phyloP scores from a whole-genome alignment of 2,329 filamentous ascomycete species.

The Grosmannia penicillata region DNA sequence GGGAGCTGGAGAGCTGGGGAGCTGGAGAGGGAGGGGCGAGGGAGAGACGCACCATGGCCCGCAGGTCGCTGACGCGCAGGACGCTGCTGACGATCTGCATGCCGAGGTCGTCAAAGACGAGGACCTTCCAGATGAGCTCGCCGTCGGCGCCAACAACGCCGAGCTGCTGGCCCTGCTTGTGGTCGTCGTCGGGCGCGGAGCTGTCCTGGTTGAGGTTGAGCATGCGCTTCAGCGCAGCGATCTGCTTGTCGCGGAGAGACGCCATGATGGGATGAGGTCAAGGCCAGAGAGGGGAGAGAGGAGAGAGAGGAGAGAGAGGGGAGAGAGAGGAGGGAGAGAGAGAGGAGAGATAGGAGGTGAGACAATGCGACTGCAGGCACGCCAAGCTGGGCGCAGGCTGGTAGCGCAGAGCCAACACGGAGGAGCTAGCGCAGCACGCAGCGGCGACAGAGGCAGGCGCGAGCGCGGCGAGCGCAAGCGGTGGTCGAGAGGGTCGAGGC shows the following conservation, averaged over 20 bases:
- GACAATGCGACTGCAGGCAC: too few relatives aligned
- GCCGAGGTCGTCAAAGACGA: constrained; percentile 84
- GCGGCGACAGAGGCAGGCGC: too few relatives aligned
- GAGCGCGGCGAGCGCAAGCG: too few relatives aligned
- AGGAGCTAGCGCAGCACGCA: too few relatives aligned
- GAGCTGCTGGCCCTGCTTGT: constrained; percentile 46
- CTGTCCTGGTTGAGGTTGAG: constrained; percentile 75
- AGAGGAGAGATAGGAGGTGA: not conserved
- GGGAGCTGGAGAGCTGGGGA: not conserved
- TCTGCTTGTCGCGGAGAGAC: constrained; percentile 12
- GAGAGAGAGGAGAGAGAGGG: not conserved
- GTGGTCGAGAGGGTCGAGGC: too few relatives aligned
- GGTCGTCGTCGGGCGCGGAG: constrained; percentile 41
- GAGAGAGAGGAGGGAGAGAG: not conserved
- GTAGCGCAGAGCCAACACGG: too few relatives aligned
- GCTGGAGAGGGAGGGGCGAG: not conserved
- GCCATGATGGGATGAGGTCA: constrained; percentile 1
- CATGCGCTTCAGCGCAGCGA: constrained; percentile 66
- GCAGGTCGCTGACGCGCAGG: constrained; percentile 79
- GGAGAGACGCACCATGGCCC: constrained; percentile 41
- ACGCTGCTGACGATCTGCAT: constrained; percentile 96
- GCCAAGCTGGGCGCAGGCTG: too few relatives aligned
- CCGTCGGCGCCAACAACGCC: constrained; percentile 74
- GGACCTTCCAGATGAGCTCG: constrained; percentile 92
- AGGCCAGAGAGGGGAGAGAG: not conserved